A percentile compares a stretch with the other conserved stretches of the same genome.
These are phyloP conservation scores for Gentiana macrophylla DNA, from an alignment of 257 asterid genomes.

Conservation along the genomic window DNA sequence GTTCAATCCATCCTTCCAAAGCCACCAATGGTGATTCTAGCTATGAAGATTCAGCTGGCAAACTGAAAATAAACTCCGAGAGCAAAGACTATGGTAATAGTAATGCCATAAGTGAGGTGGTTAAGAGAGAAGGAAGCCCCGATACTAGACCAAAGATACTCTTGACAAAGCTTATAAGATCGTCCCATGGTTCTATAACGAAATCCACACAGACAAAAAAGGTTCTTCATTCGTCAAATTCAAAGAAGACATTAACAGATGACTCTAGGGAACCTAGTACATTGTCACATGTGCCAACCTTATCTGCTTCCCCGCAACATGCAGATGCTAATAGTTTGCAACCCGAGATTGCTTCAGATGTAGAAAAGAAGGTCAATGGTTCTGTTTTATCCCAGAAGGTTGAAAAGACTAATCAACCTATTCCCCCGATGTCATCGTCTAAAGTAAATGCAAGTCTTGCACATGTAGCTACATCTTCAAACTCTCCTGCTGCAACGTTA, in stretches of 20 bases:
- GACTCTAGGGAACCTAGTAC: constrained; percentile 33
- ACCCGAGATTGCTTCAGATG: constrained; percentile 31
- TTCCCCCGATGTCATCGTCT: constrained; percentile 40
- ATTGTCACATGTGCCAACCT: constrained; percentile 23
- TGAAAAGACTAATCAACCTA: constrained; percentile 52
- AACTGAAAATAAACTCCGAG: constrained; percentile 38
- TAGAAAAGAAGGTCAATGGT: constrained; percentile 37
- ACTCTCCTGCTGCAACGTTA: constrained; percentile 44
- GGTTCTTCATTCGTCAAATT: constrained; percentile 38
- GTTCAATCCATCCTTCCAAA: constrained; percentile 18
- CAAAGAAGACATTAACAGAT: constrained; percentile 44
- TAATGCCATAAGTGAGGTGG: constrained; percentile 23
- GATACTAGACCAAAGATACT: constrained; percentile 43
- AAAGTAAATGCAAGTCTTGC: constrained; percentile 42
- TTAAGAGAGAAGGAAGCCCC: constrained; percentile 43
- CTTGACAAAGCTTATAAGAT: constrained; percentile 50
- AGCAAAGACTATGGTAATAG: constrained; percentile 25
- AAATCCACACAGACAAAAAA: constrained; percentile 40
- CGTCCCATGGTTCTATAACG: constrained; percentile 22
- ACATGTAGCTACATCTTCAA: constrained; percentile 48
- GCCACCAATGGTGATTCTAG: constrained; percentile 37
- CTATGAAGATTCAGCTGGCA: constrained; percentile 29
- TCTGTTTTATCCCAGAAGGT: constrained; percentile 38
- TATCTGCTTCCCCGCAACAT: constrained; percentile 25
- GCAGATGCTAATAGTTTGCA: constrained; percentile 38